Conservation (phyloP, 2,329 filamentous ascomycete genomes). For the Aspergillus glaucus region DNA sequence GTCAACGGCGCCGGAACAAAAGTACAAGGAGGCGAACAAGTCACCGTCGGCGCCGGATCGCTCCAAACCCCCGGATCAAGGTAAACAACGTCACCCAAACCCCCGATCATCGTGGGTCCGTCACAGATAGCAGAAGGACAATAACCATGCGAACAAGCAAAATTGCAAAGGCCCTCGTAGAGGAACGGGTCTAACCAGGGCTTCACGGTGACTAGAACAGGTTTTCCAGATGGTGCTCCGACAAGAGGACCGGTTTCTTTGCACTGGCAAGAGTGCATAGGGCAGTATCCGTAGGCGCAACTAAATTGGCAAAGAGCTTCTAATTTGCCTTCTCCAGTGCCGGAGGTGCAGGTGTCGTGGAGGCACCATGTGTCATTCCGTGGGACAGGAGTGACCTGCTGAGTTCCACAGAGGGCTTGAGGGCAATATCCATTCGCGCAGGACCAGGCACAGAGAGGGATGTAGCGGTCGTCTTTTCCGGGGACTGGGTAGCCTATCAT, state of each 20-base stretch:
- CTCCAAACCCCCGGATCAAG: background rate
- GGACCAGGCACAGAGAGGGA: slow-evolving; percentile 8
- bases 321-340: slow-evolving; percentile 4
- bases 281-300: slow-evolving; percentile 1
- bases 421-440: slow-evolving; percentile 13
- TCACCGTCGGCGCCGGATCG: background rate
- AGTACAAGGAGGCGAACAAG: background rate
- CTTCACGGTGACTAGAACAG: no score
- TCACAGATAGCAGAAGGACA: background rate
- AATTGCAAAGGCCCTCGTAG: slow-evolving; percentile 1
- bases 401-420: background rate
- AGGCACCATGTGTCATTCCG: background rate
- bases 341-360: slow-evolving; percentile 2
- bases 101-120: background rate
- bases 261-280: background rate
- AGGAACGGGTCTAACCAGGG: background rate
- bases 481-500: slow-evolving; percentile 12
- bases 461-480: slow-evolving; percentile 11
- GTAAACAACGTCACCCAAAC: background rate
- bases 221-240: background rate
- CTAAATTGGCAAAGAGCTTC: slow-evolving; percentile 7
- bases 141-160: slow-evolving; percentile 1
- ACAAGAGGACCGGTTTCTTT: background rate
- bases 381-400: background rate
- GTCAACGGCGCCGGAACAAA: background rate